Evolutionary conservation across 805 yeast species (phyloP).

Genomic region (Spathaspora passalidarum): DNA sequence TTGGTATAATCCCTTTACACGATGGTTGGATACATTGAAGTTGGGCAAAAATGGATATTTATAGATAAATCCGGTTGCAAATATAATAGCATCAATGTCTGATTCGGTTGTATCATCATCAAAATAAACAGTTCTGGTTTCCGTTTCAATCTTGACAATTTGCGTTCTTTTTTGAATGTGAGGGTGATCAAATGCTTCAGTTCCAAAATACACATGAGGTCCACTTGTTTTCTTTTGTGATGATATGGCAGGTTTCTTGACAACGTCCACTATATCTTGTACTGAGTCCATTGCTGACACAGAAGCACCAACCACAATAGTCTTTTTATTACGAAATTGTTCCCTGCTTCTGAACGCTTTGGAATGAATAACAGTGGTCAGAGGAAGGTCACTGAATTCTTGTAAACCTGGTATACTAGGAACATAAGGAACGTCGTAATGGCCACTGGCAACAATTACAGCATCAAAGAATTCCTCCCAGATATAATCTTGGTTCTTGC

Average conservation of each 20-base stretch:
- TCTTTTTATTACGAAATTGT: constrained; percentile 35
- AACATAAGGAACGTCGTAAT: constrained; percentile 32
- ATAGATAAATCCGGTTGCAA: constrained; percentile 39
- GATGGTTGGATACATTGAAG: constrained; percentile 24
- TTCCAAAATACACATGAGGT: constrained; percentile 21
- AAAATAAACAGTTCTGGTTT: constrained; percentile 15
- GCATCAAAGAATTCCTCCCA: constrained; percentile 27
- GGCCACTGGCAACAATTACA: constrained; percentile 40
- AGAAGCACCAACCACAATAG: constrained; percentile 71
- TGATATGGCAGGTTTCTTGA: constrained; percentile 34
- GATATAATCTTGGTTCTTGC: constrained; percentile 1
- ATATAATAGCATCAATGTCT: constrained; percentile 27
- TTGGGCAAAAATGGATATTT: constrained; percentile 39
- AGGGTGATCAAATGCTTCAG: constrained; percentile 7
- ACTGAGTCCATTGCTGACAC: constrained; percentile 69
- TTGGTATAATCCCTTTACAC: constrained; percentile 26
- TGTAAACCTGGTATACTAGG: constrained; percentile 31
- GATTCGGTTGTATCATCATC: constrained; percentile 20
- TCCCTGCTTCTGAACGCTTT: constrained; percentile 25
- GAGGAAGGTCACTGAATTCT: constrained; percentile 24
- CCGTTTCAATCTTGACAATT: constrained; percentile 28
- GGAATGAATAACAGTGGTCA: constrained; percentile 29
- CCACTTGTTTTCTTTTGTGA: constrained; percentile 49
- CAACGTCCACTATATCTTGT: neutral
- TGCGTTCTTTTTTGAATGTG: constrained; percentile 1